Conservation (phyloP, 2,329 filamentous ascomycete genomes). For the Exophiala oligosperma region DNA sequence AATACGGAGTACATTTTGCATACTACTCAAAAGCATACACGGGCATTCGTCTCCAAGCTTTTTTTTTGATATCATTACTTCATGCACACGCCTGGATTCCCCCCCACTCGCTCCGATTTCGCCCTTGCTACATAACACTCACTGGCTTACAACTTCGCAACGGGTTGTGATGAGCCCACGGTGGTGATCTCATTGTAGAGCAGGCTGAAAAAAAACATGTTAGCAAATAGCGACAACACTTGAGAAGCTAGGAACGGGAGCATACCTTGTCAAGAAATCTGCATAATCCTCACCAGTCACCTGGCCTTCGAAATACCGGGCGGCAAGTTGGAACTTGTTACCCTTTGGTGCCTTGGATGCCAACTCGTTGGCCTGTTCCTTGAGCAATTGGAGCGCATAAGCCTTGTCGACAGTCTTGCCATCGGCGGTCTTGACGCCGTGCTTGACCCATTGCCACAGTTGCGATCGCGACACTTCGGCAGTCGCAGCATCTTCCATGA, state of each 20-base stretch:
- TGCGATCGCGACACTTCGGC: constrained; percentile 93
- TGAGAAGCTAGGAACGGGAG: constrained; percentile 30
- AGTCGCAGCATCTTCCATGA: constrained; percentile 98
- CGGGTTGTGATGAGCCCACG: constrained; percentile 55
- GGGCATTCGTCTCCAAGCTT: neutral
- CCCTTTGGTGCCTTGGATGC: constrained; percentile 74
- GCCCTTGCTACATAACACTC: neutral
- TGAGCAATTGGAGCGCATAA: constrained; percentile 81
- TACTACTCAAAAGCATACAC: constrained; percentile 16
- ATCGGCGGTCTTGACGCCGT: constrained; percentile 73
- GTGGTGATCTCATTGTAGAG: constrained; percentile 87
- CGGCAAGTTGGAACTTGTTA: constrained; percentile 88
- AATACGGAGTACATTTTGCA: neutral
- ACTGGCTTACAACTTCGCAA: constrained; percentile 59
- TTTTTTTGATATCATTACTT: neutral
- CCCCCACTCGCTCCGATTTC: neutral
- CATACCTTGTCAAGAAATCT: constrained; percentile 87
- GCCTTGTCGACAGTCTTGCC: constrained; percentile 92
- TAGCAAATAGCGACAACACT: constrained; percentile 22
- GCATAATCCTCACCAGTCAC: constrained; percentile 97
- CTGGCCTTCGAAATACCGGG: constrained; percentile 88
- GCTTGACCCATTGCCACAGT: constrained; percentile 92
- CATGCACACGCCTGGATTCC: neutral
- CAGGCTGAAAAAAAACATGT: constrained; percentile 53
- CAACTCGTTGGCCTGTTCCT: constrained; percentile 79